Conservation (phyloP, 306 rosid genomes). For the Pterocarpus santalinus region DNA sequence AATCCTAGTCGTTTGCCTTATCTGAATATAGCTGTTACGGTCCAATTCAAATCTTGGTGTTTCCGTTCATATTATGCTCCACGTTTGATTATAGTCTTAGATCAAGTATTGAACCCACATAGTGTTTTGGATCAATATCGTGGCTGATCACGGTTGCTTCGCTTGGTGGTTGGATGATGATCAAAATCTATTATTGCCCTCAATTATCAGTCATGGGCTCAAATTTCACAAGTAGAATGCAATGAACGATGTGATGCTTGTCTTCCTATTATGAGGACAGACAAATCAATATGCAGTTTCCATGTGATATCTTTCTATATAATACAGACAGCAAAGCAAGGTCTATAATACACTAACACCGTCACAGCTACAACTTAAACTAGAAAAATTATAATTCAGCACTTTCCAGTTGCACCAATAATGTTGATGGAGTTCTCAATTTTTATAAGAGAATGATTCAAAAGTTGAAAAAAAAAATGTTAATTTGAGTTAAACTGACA, state of each 20-base stretch:
- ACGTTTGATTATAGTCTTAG: not conserved
- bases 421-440: not conserved
- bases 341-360: conserved; percentile 37
- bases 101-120: conserved; percentile 31
- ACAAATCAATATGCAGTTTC: conserved; percentile 45
- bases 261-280: conserved; percentile 38
- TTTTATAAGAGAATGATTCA: not conserved
- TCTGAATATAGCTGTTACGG: not conserved
- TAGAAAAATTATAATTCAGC: conserved; percentile 34
- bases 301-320: conserved; percentile 36
- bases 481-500: not conserved
- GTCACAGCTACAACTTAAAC: conserved; percentile 26
- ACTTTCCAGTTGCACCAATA: not conserved
- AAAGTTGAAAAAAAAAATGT: not conserved
- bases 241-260: conserved; percentile 41
- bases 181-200: conserved; percentile 46
- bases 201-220: conserved; percentile 46
- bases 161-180: conserved; percentile 42
- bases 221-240: conserved; percentile 42
- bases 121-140: conserved; percentile 31
- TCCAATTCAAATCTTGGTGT: conserved; percentile 13
- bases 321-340: conserved; percentile 39
- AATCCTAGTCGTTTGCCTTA: not conserved
- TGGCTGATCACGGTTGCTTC: not conserved
- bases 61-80: not conserved